Evolutionary conservation across 176 grass and related monocot genomes (phyloP), one percentile per base, ranked within the genome.

Genomic region (Echinochloa phyllopogon): DNA sequence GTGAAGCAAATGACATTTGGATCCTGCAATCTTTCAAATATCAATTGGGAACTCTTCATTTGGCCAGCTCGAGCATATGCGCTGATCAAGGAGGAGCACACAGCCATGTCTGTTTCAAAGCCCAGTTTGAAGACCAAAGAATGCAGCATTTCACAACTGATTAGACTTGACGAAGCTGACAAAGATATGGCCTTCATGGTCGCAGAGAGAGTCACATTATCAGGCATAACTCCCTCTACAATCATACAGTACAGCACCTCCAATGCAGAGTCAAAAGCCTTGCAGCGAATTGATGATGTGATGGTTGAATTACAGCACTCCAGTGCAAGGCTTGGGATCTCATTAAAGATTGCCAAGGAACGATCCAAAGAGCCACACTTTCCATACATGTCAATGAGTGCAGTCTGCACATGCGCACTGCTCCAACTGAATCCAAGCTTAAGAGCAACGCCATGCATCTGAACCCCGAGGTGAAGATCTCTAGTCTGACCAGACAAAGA

Each of bases 1-100:
- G 74, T 78, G 49, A 78, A 78, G 83, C 86, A 88, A 71, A 83
- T 49, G 3, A 78, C 74, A 62, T 83, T 88, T n/a, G 86, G 80
- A 49, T 83, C 65, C 43, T 47, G n/a, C 57, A 87, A 45, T 33
- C 53, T n/a, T 78, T 83, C 36, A 48, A 88, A 88, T 83, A 88
- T 71, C 72, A 64, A 18, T 52, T 68, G 45, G 29, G 74, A 83
- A 55, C 84, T 80, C 10, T 16, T 77, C 29, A 83, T 25, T 15
- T 70, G 53, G 5, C 72, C 79, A 27, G 51, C 29, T 39, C 56
- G 65, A 60, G 84, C 84, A 55, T 86, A 86, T 40, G 76, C 56
- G 48, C 44, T 80, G 55, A 86, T 86, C 84, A 80, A 80, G 11
- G 84, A 86, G 67, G 76, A 86, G 42, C 55, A 74, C 29, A 86